Conservation (phyloP, 805 yeast species). For the Saccharomyces mikatae region DNA sequence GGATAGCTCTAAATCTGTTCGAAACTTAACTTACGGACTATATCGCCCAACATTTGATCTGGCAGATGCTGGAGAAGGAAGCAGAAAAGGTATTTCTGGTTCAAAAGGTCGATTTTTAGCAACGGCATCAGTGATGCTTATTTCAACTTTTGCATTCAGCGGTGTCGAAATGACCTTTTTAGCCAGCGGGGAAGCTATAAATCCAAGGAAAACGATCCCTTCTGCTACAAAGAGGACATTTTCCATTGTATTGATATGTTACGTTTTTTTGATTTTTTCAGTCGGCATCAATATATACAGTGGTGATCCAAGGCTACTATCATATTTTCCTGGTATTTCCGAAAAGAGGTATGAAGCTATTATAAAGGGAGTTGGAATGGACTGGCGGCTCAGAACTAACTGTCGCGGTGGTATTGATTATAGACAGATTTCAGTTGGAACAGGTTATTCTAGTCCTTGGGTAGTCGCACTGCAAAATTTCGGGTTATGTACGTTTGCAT, state of each 20-base stretch:
- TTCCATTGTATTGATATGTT: slow-evolving; percentile 59
- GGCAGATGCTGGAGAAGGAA: slow-evolving; percentile 50
- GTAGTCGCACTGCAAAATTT: slow-evolving; percentile 47
- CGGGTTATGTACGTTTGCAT: slow-evolving; percentile 42
- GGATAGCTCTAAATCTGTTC: slow-evolving; percentile 40
- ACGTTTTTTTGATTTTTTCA: slow-evolving; percentile 56
- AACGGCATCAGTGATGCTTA: slow-evolving; percentile 50
- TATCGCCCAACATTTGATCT: slow-evolving; percentile 68
- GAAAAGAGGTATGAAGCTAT: slow-evolving; percentile 10
- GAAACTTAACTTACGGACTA: slow-evolving; percentile 51
- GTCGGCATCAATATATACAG: slow-evolving; percentile 67
- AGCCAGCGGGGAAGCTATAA: slow-evolving; percentile 80
- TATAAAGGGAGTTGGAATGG: slow-evolving; percentile 12
- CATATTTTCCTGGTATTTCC: slow-evolving; percentile 35
- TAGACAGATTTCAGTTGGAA: slow-evolving; percentile 41
- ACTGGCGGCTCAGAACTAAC: slow-evolving; percentile 61
- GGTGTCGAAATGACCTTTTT: slow-evolving; percentile 79
- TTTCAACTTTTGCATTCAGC: slow-evolving; percentile 67
- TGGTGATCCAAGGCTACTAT: slow-evolving; percentile 65
- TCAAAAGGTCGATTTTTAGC: slow-evolving; percentile 52
- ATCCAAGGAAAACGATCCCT: slow-evolving; percentile 71
- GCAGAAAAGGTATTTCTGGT: slow-evolving; percentile 52
- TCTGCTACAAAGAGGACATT: slow-evolving; percentile 69
- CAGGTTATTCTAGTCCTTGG: slow-evolving; percentile 48
- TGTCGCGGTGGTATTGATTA: slow-evolving; percentile 60